Percentiles rank a stretch among this genome's conserved stretches.
Evolutionary conservation across 1,284 basidiomycete genomes (phyloP).

Genomic region (Pseudomicrostroma phylloplanum): DNA sequence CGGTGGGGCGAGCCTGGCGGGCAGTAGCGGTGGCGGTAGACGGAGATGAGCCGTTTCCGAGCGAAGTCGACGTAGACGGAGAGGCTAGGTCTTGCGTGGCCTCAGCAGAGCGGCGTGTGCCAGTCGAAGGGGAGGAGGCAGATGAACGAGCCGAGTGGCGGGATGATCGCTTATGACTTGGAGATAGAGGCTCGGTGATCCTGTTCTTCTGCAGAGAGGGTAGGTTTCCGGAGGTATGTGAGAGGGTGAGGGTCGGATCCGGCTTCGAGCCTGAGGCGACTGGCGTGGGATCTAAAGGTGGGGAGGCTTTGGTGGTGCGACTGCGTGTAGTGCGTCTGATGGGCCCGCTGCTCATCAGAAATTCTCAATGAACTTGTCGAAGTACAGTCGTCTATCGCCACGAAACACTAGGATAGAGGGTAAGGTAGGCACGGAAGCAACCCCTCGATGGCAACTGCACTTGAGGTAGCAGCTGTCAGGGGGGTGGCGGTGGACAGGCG

Average conservation of each 20-base stretch:
- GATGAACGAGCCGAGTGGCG: background rate
- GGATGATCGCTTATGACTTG: background rate
- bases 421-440: too few relatives aligned
- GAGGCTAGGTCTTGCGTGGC: background rate
- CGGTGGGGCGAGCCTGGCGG: too few relatives aligned
- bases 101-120: too few relatives aligned
- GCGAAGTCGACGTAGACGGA: background rate
- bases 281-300: background rate
- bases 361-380: too few relatives aligned
- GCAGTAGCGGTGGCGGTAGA: background rate
- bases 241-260: background rate
- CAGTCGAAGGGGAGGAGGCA: background rate
- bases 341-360: background rate
- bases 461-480: too few relatives aligned
- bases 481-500: too few relatives aligned
- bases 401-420: too few relatives aligned
- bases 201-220: background rate
- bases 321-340: background rate
- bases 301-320: background rate
- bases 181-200: background rate
- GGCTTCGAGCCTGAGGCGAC: background rate
- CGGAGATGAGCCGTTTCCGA: background rate
- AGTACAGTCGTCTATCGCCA: too few relatives aligned
- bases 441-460: too few relatives aligned
- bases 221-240: background rate